Base-by-base conservation (phyloP, 164 flowering plant genomes). In the Nymphaea thermarum region DNA sequence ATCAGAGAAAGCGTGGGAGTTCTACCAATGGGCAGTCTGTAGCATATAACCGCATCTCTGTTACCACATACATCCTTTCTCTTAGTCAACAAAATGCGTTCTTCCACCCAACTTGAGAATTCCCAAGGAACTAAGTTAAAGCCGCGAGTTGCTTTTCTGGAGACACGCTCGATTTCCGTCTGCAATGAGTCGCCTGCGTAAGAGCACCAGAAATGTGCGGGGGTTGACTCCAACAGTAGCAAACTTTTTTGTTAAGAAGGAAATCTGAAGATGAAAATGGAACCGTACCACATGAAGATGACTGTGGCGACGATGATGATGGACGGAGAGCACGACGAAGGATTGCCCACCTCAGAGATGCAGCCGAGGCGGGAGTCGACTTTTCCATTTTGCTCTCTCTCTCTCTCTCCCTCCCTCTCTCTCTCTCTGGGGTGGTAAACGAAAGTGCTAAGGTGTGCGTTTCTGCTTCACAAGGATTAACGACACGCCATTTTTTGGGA, bases 301-400 rank as follows among this genome's bases (percentile, higher is more conserved):
- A 66, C 42, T 47, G 42, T 4, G 44, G 4, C 25, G 53, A 8
- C 11, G 43, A 36, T 25, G 57, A 68, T 59, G 43, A 3, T 25
- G 60, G 4, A 74, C 43, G 18, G 3, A 91, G 76, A 10, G 87
- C 86, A 14, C 75, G 82, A 4, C 97, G 93, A 44, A 91, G 91
- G 67, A 91, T 87, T 63, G 66, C 67, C 97, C 97, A 91, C 67
- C 97, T 76, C 63, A 88, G 74, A 45, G 87, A 79, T 16, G 92
- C 82, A 41, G 84, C 71, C 36, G 77, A 81, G 6, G 80, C 62
- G 15, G 65, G 43, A 18, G 65, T 15, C 25, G 60, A 8, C 43
- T 43, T 42, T 43, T 62, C 64, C 64, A 62, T 62, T 17, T 51
- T 51, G 57, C 57, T 15, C 57, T 3, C 15, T 51, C 57, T 5